Base-by-base conservation (phyloP, 208 protist species). In the Leishmania mexicana region DNA sequence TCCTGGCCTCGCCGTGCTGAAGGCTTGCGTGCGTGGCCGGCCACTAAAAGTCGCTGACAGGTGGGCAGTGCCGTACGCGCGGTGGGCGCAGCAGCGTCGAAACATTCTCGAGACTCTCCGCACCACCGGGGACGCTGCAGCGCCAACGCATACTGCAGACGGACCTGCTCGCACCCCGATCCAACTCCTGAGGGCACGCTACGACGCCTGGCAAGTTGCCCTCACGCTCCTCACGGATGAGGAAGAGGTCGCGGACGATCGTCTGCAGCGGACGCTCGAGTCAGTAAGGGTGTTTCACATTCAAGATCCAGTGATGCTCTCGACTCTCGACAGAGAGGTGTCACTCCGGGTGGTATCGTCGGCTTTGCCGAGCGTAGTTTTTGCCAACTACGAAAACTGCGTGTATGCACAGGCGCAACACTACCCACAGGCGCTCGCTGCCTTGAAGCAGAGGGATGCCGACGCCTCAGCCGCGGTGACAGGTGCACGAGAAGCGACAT, bases 321-420 rank as follows among this genome's bases (percentile, higher is more conserved):
- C 49, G 45, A 70, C 80, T 5, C 84, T 87, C 7, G 84, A 87
- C 40, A 64, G 3, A 51, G 58, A 58, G 49, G 68, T 87, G 47
- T 38, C 64, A 35, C 45, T 17, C 21, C 76, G 70, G 15, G 19
- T 78, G 3, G 51, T n/a, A 5, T 72, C 54, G 5, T 2, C 51
- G 35, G 40, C 45, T 6, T 28, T 51, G 42, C 51, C 60, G 65
- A 38, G n/a, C 38, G 28, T 53, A 1, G 51, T 57, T 60, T 45
- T 57, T 6, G 21, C 49, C 24, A 40, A 45, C 10, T 87, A 57
- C 58, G 79, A 83, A 68, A 76, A 57, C 51, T 51, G n/a, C 21
- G 80, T 83, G 13, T 87, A 87, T 35, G 84, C 79, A n/a, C 71
- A 84, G 54, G 67, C 71, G 71, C 76, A 70, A 15, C 58, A 71